Evolutionary conservation across 768 basidiomycete genomes (phyloP).

Genomic region (Lactarius akahatsu): DNA sequence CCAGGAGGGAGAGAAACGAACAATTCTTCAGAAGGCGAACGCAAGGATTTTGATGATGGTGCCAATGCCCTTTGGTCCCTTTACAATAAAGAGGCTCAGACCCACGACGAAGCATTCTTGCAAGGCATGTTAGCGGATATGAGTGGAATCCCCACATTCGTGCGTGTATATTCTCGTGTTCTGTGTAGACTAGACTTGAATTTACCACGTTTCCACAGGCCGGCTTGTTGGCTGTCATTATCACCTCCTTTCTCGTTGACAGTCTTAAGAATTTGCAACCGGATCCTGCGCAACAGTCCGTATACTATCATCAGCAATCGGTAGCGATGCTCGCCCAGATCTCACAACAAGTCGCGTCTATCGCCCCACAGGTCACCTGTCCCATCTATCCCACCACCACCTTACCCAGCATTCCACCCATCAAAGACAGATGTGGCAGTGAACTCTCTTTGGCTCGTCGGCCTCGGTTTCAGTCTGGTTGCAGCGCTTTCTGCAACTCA

Average conservation of each 20-base stretch:
- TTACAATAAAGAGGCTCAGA: neutral
- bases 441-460: neutral
- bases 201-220: neutral
- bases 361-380: neutral
- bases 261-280: neutral
- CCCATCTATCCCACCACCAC: neutral
- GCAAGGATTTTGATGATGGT: slow-evolving; percentile 1
- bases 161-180: neutral
- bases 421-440: neutral
- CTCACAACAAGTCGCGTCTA: neutral
- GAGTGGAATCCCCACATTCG: neutral
- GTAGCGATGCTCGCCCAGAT: neutral
- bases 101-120: neutral
- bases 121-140: neutral
- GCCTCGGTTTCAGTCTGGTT: neutral
- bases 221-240: neutral
- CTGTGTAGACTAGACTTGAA: neutral
- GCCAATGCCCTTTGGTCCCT: neutral
- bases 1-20: neutral
- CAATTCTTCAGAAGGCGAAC: neutral
- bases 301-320: neutral
- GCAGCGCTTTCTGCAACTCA: neutral
- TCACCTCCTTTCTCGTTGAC: slow-evolving; percentile 29
- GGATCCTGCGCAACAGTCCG: neutral
- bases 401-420: neutral